Evolutionary conservation across 139 green algal species (phyloP).

Genomic region (Chlorella sp.): DNA sequence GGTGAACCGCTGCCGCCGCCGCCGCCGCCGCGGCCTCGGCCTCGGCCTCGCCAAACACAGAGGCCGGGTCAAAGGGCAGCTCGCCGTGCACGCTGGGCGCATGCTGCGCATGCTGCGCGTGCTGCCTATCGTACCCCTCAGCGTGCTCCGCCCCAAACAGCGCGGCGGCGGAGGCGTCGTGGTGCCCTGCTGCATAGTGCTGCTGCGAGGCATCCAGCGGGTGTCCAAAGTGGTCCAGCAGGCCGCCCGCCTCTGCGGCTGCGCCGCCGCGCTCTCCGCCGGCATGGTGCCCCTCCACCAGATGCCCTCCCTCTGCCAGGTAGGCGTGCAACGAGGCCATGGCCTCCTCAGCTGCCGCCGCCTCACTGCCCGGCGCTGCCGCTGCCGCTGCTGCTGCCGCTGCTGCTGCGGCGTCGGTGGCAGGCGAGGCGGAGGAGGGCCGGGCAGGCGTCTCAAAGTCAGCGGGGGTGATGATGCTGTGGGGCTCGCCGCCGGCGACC

Average conservation of each 20-base stretch:
- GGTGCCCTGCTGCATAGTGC: too few relatives aligned
- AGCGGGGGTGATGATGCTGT: too few relatives aligned
- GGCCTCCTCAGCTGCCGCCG: neutral
- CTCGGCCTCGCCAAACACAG: neutral
- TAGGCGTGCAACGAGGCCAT: neutral
- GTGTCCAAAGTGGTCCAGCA: too few relatives aligned
- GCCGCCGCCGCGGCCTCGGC: too few relatives aligned
- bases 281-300: neutral
- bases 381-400: neutral
- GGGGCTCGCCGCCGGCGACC: too few relatives aligned
- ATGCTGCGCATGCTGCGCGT: too few relatives aligned
- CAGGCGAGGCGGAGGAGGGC: neutral
- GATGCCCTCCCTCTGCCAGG: neutral
- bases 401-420: neutral
- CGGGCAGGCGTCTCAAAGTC: too few relatives aligned
- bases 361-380: neutral
- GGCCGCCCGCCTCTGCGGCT: neutral
- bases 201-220: too few relatives aligned
- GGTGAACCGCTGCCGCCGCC: too few relatives aligned
- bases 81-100: neutral
- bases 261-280: neutral
- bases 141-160: too few relatives aligned
- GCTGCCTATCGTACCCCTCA: too few relatives aligned
- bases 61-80: constrained; percentile 20
- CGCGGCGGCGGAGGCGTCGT: too few relatives aligned